phyloP scores from a whole-genome alignment of 2,329 filamentous ascomycete genomes.

The Monosporascus sp. region DNA sequence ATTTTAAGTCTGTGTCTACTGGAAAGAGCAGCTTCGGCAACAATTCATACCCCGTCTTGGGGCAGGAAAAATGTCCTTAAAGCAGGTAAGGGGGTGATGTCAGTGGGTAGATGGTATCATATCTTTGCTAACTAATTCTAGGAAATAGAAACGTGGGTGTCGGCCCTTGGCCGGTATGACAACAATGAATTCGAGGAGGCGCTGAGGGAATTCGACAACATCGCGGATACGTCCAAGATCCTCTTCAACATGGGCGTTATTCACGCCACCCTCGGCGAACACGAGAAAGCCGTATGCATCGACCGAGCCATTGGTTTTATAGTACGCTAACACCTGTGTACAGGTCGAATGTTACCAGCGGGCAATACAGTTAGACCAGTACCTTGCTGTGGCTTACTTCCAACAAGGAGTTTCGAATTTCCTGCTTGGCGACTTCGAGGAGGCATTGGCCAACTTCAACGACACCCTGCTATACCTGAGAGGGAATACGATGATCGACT shows the following conservation, averaged over 20 bases:
- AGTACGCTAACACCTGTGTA: slow-evolving; percentile 10
- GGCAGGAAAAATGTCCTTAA: slow-evolving; percentile 25
- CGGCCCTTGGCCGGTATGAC: slow-evolving; percentile 86
- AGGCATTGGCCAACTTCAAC: slow-evolving; percentile 97
- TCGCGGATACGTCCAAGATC: slow-evolving; percentile 95
- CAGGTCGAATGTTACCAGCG: slow-evolving; percentile 94
- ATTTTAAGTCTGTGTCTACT: slow-evolving; percentile 20
- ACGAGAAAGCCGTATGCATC: slow-evolving; percentile 80
- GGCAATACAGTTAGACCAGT: slow-evolving; percentile 85
- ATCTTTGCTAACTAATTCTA: slow-evolving; percentile 29
- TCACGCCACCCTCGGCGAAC: slow-evolving; percentile 90
- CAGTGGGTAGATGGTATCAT: neutral
- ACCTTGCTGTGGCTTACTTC: slow-evolving; percentile 96
- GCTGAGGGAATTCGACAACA: slow-evolving; percentile 74
- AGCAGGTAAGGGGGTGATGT: slow-evolving; percentile 20
- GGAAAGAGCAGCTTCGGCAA: slow-evolving; percentile 17
- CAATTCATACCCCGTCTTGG: slow-evolving; percentile 11
- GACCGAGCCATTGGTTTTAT: slow-evolving; percentile 1
- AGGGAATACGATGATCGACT: slow-evolving; percentile 96
- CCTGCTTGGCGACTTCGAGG: slow-evolving; percentile 91
- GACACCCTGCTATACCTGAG: slow-evolving; percentile 91
- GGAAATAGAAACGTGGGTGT: slow-evolving; percentile 99
- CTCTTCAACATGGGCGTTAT: slow-evolving; percentile 98
- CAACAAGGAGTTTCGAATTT: slow-evolving; percentile 99
- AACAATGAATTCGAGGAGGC: slow-evolving; percentile 96